Conservation (phyloP, 1,284 basidiomycete genomes). For the Pseudozyma sp. region DNA sequence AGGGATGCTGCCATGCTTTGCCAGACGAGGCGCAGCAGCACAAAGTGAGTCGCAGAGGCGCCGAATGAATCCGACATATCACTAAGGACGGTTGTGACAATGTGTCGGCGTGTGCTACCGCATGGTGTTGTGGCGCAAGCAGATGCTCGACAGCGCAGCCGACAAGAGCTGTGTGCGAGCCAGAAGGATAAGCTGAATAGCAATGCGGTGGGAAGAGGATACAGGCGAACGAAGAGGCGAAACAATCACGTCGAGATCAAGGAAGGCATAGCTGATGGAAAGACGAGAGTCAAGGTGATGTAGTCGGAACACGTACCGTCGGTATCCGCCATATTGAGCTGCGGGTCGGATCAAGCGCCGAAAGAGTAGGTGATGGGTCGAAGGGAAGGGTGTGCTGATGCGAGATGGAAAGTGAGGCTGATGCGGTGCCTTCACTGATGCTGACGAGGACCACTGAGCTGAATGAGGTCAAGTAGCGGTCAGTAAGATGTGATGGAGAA, state of each 20-base stretch:
- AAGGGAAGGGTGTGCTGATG: not conserved
- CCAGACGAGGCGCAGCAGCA: too few relatives aligned
- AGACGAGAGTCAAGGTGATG: constrained; percentile 13
- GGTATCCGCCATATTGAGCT: constrained; percentile 57
- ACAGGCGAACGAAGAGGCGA: constrained; percentile 9
- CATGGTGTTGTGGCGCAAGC: not conserved
- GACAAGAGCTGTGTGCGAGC: not conserved
- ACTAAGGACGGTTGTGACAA: too few relatives aligned
- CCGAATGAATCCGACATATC: too few relatives aligned
- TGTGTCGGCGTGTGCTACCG: too few relatives aligned
- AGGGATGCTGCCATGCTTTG: too few relatives aligned
- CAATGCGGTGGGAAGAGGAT: not conserved
- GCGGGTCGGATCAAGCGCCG: constrained; percentile 7
- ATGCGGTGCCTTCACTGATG: constrained; percentile 5
- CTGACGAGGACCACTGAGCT: constrained; percentile 12
- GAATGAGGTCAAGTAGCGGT: constrained; percentile 4
- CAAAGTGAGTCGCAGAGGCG: too few relatives aligned
- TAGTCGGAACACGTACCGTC: constrained; percentile 59
- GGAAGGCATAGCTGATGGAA: constrained; percentile 6
- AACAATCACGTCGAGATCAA: constrained; percentile 13
- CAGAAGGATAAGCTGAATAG: not conserved
- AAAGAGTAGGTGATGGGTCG: constrained; percentile 10
- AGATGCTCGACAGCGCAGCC: not conserved
- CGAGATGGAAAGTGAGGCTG: not conserved
- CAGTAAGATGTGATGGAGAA: constrained; percentile 9